Evolutionary conservation across 257 asterid genomes (phyloP).

Genomic region (Mitragyna speciosa): DNA sequence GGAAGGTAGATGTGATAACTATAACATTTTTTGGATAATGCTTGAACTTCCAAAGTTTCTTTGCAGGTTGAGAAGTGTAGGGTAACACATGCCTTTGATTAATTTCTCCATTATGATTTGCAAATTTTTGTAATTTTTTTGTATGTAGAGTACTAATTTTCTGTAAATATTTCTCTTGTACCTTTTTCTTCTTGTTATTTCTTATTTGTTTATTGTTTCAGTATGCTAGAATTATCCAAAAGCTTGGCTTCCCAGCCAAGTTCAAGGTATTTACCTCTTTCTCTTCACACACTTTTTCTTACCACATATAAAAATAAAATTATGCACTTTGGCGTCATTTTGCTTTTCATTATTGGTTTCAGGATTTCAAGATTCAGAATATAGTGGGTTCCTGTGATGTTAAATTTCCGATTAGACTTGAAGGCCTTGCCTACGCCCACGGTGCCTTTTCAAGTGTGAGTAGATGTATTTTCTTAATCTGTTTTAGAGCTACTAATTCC

Average conservation of each 20-base stretch:
- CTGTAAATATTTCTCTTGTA: neutral
- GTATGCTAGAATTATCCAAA: constrained; percentile 47
- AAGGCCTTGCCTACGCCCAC: constrained; percentile 28
- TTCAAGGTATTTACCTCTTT: constrained; percentile 28
- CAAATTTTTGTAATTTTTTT: neutral
- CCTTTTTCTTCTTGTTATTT: neutral
- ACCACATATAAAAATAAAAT: neutral
- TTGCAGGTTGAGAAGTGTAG: too few species aligned
- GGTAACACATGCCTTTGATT: neutral
- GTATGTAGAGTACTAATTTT: neutral
- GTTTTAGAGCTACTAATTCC: too few species aligned
- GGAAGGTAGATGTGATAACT: constrained; percentile 17
- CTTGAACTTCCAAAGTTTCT: neutral
- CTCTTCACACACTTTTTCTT: neutral
- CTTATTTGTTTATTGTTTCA: constrained; percentile 10
- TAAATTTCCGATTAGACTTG: constrained; percentile 28
- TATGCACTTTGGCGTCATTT: neutral
- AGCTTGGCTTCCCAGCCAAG: constrained; percentile 43
- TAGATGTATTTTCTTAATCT: neutral
- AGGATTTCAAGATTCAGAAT: constrained; percentile 31
- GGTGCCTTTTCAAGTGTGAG: constrained; percentile 32
- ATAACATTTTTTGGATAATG: neutral
- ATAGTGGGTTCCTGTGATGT: constrained; percentile 30
- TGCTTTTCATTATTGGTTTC: neutral
- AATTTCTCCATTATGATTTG: neutral